Base-by-base conservation (phyloP, 148 eudicot genomes). In the Spergularia bocconei region DNA sequence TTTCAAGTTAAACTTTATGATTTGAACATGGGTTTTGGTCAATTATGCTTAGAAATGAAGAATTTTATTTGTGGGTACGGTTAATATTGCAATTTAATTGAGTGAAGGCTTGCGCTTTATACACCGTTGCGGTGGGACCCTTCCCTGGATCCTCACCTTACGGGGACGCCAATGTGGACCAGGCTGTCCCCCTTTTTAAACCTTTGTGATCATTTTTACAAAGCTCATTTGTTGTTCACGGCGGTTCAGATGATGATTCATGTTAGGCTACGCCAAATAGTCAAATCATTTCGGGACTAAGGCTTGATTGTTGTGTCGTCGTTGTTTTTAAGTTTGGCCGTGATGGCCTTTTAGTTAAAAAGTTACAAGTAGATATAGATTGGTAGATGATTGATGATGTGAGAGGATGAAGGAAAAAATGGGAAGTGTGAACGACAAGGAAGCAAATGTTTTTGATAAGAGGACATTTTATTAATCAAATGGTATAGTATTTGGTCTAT, bases 321-420 rank as follows among this genome's bases (percentile, higher is more conserved):
- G 33, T 1, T 29, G 33, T 29, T 2, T 1, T 20, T 47, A 10
- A 47, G 0, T 19, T 67, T 48, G 14, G 21, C 23, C 53, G 47
- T 25, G 39, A 15, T 69, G 8, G 53, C 57, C 72, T 58, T 23
- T 69, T 51, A 52, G 29, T 52, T 52, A 69, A 39, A 59, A 59
- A 51, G 58, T 69, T 50, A 23, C 1, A 19, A 3, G n/a, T 64
- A 39, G 51, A 64, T 39, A 4, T 14, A 69, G 39, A 68, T 50
- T 68, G 58, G 71, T 68, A 21, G 71, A 56, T 68, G 71, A 21
- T 54, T n/a, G n/a, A n/a, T n/a, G n/a, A n/a, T n/a, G 13, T 48
- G 11, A 67, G 33, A 21, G 20, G 36, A 38, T 39, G 44, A 39
- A 39, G 44, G 44, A 6, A 39, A 39, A 39, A 39, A 23, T 48